Base-by-base conservation (phyloP, 164 flowering plant species). In the Amborella trichopoda region DNA sequence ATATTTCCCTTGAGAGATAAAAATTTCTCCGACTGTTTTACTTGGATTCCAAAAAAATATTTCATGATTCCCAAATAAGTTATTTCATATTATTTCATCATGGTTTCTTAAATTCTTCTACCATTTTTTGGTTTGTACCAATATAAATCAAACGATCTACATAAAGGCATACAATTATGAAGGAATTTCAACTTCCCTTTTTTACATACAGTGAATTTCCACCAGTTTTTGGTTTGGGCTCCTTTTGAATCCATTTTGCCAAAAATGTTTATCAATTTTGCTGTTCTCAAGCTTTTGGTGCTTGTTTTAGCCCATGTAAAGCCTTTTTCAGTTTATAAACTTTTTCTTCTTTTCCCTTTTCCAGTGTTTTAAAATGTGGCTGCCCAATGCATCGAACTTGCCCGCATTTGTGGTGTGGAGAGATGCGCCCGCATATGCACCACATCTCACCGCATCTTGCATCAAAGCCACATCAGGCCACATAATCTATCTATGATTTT, bases 1-100 rank as follows among this genome's bases (percentile, higher is more conserved):
- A 38, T 39, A 12, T 56, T 56, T 28, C 30, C 32, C 45, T 45
- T n/a, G 1, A 48, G 45, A 18, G 45, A 36, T n/a, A 58, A 44
- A 2, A 50, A 44, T 30, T 30, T 14, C 9, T 30, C 14, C 14
- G 14, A 9, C 34, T 30, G 14, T 30, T 30, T 30, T 9, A 30
- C 34, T 30, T 30, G 34, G 14, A 1, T 8, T 30, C 34, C 34
- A 9, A 30, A 30, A 30, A 30, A 30, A 30, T 30, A 30, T 30
- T 30, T 30, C 34, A 30, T 30, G 34, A 30, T 30, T 9, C 14
- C 1, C 11, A 30, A 14, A 14, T 30, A 9, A 14, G 34, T 14
- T 14, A 30, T n/a, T n/a, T 30, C 34, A 30, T 14, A 30, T 30
- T 8, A 9, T 30, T 30, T 30, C 34, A 30, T 30, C 14, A 14